Conservation (phyloP, 2,329 filamentous ascomycete species). For the Phaeoacremonium minimum region DNA sequence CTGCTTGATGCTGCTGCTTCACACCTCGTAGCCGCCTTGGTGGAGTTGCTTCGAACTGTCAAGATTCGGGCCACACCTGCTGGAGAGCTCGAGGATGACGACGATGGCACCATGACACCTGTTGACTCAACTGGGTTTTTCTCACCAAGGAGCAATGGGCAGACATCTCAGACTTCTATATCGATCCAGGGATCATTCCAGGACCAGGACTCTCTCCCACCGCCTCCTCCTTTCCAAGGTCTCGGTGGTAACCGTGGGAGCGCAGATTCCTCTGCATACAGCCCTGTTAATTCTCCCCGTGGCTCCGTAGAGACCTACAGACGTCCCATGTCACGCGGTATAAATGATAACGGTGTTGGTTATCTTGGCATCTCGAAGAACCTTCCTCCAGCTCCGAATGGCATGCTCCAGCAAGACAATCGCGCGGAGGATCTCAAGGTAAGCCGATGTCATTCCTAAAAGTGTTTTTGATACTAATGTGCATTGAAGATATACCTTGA, state of each 20-base stretch:
- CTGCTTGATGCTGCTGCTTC: constrained; percentile 89
- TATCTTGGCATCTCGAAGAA: constrained; percentile 30
- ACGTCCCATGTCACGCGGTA: constrained; percentile 12
- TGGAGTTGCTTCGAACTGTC: constrained; percentile 78
- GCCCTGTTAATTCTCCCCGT: constrained; percentile 65
- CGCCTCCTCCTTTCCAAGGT: constrained; percentile 53
- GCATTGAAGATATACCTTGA: constrained; percentile 65
- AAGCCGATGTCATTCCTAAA: neutral
- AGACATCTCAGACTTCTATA: constrained; percentile 25
- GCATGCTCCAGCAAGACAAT: constrained; percentile 30
- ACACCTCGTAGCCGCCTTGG: constrained; percentile 78
- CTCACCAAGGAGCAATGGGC: constrained; percentile 45
- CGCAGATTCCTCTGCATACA: constrained; percentile 70
- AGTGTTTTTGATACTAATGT: constrained; percentile 1
- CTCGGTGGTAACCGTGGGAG: constrained; percentile 54
- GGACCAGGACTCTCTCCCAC: constrained; percentile 38
- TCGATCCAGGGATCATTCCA: constrained; percentile 15
- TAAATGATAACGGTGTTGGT: constrained; percentile 30
- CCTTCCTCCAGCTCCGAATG: constrained; percentile 28
- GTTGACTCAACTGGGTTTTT: constrained; percentile 68
- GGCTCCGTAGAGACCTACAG: constrained; percentile 46
- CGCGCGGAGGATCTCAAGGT: constrained; percentile 47
- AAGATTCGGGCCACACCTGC: constrained; percentile 77
- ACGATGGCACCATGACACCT: constrained; percentile 62
- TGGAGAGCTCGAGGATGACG: constrained; percentile 73